Evolutionary conservation across 306 rosid species (phyloP), one percentile per base, ranked within the genome.

Genomic region (Sophora flavescens): DNA sequence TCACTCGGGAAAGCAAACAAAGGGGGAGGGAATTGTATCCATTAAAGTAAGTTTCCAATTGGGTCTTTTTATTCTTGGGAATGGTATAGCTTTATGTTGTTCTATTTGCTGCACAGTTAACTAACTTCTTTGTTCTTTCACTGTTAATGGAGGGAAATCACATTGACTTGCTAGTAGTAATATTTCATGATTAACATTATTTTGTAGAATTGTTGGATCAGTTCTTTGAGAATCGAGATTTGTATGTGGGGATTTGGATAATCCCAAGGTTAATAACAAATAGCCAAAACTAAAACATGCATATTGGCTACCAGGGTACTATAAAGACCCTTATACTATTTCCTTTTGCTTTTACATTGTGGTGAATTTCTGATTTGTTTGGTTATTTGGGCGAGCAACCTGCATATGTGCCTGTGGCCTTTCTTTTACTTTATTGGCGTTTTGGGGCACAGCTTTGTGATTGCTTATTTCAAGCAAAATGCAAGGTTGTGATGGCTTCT

Each of bases 1-100:
- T 74, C 63, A 78, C 50, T 80, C 86, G 14, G 78, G 68, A 82
- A 69, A 42, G 78, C 83, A 94, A 87, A 84, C 90, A 74, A 87
- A 83, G 60, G 77, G 72, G 8, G 87, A 85, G 74, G 76, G 94
- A 81, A 8, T 53, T 11, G 72, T 71, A 76, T 82, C 69, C 0
- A 58, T 94, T 16, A 79, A 84, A 74, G 93, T 89, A 70, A 70
- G 87, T 76, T 39, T 42, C 4, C 30, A 3, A 15, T 62, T 50
- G 53, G 10, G 44, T 60, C 8, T 32, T 8, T 13, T 44, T 41
- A 58, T 77, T 56, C 6, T 38, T 62, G 39, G 57, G 64, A 76
- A 18, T 18, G 32, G 16, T 76, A 12, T 26, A 47, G n/a, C 39
- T 56, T 6, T 63, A 28, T 44, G 32, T 13, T 35, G 32, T 8